These are phyloP conservation scores for Ogataea henricii DNA, from an alignment of 805 yeast species.

Conservation along the genomic window DNA sequence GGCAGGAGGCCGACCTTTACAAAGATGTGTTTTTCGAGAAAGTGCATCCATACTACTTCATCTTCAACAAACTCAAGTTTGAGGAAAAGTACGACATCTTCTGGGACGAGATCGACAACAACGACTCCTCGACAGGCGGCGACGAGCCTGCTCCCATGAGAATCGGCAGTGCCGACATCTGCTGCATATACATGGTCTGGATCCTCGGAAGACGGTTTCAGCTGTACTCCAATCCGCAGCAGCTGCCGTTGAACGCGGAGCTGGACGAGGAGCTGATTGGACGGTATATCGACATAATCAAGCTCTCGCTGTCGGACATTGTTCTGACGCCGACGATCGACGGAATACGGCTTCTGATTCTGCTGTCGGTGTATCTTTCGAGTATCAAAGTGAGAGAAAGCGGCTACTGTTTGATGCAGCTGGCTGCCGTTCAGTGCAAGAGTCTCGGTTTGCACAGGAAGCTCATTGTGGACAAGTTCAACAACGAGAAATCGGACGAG, in stretches of 20 bases:
- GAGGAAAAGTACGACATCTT: slow-evolving; percentile 38
- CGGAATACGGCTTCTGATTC: slow-evolving; percentile 45
- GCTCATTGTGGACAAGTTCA: slow-evolving; percentile 38
- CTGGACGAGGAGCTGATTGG: slow-evolving; percentile 32
- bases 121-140: slow-evolving; percentile 4
- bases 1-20: slow-evolving; percentile 40
- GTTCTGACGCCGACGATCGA: slow-evolving; percentile 45
- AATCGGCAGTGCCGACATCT: slow-evolving; percentile 39
- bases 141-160: slow-evolving; percentile 20
- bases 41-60: slow-evolving; percentile 46
- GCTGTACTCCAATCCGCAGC: slow-evolving; percentile 29
- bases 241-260: slow-evolving; percentile 22
- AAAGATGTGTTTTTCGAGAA: slow-evolving; percentile 42
- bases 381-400: slow-evolving; percentile 48
- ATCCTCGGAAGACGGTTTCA: slow-evolving; percentile 40
- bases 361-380: slow-evolving; percentile 46
- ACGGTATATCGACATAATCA: slow-evolving; percentile 43
- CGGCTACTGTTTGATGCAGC: slow-evolving; percentile 48
- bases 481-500: slow-evolving; percentile 39
- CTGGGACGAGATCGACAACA: slow-evolving; percentile 38
- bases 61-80: slow-evolving; percentile 40
- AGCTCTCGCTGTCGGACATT: slow-evolving; percentile 44
- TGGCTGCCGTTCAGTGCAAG: slow-evolving; percentile 49
- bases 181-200: slow-evolving; percentile 51
- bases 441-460: slow-evolving; percentile 51